Evolutionary conservation across 1,284 basidiomycete species (phyloP), one percentile per base, ranked within the genome.

Genomic region (Puccinia horiana): DNA sequence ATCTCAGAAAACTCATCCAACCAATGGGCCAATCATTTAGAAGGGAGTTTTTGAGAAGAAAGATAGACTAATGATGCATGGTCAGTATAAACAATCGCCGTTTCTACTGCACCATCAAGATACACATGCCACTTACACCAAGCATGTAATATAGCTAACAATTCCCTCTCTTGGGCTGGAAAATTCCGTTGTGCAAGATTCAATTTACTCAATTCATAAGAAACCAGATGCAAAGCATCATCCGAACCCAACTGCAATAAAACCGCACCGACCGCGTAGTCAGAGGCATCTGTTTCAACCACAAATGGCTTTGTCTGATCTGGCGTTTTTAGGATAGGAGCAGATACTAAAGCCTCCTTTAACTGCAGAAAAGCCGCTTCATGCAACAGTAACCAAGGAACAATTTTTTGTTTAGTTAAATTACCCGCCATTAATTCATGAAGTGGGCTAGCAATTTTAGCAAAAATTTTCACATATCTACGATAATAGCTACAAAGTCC

Each of bases 391-490:
- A 37, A 20, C 63, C 35, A 67, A 2, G 4, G 35, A 3, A 67
- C 35, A 67, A 18, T 2, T 26, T 44, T 37, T 12, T 23, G 67
- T 47, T 76, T 76, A 20, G 74, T 56, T 14, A 54, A 47, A 6
- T 56, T 74, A 11, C 72, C 72, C 2, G 44, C 44, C 1, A 49
- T 74, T 2, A 76, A 20, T 3, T 76, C 52, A 42, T 79, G 76
- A 1, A 81, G 63, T 40, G 32, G 37, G 4, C 40, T 3, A 1
- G 58, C 65, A 20, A 47, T 81, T 8, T 72, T 54, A 16, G 65
- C 49, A 73, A 72, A 81, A 9, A 47, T 37, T 75, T 75, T 63
- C 18, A 72, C 49, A 42, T 74, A 72, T 6, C 78, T 2, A 58
- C 56, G 23, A 35, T 81, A 81, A 26, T 52, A 81, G 2, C 61